A percentile compares a stretch with the other conserved stretches of the same genome.
These are phyloP conservation scores for Tetratostichococcus sp. DNA, from an alignment of 139 green algal species.

Conservation along the genomic window DNA sequence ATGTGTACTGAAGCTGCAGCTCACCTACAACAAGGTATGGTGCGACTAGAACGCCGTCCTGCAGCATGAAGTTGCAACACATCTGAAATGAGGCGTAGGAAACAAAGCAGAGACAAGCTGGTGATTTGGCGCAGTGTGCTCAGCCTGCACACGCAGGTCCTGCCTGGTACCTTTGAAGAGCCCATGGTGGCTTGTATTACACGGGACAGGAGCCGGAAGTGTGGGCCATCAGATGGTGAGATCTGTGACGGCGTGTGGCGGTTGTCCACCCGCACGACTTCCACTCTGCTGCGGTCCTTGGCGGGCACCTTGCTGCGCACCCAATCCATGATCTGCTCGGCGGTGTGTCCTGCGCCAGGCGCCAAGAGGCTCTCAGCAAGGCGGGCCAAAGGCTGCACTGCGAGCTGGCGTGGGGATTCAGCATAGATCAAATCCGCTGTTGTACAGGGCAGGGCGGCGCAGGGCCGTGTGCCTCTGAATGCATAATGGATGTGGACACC, in stretches of 20 bases:
- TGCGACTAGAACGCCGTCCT: background rate
- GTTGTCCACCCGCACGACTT: background rate
- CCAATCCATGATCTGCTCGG: background rate
- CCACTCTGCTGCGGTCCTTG: background rate
- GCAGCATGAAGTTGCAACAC: background rate
- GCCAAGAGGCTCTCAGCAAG: too few species aligned
- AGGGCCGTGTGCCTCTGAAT: too few species aligned
- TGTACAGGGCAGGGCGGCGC: too few species aligned
- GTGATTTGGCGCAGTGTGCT: too few species aligned
- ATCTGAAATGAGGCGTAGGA: too few species aligned
- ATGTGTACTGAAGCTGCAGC: too few species aligned
- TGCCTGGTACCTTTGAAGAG: background rate
- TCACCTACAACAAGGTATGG: background rate
- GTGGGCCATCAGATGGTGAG: background rate
- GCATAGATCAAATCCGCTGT: too few species aligned
- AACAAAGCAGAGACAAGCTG: too few species aligned
- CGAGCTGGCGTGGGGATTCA: too few species aligned
- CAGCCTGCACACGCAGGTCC: background rate
- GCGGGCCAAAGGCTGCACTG: too few species aligned
- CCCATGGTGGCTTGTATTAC: background rate
- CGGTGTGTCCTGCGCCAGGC: background rate
- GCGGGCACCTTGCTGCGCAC: background rate
- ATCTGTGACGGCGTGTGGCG: background rate
- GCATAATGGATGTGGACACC: too few species aligned
- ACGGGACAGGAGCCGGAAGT: background rate